A percentile compares a stretch with the other conserved stretches of the same genome.
Conservation (phyloP, 164 flowering plant species). For the Macadamia tetraphylla region DNA sequence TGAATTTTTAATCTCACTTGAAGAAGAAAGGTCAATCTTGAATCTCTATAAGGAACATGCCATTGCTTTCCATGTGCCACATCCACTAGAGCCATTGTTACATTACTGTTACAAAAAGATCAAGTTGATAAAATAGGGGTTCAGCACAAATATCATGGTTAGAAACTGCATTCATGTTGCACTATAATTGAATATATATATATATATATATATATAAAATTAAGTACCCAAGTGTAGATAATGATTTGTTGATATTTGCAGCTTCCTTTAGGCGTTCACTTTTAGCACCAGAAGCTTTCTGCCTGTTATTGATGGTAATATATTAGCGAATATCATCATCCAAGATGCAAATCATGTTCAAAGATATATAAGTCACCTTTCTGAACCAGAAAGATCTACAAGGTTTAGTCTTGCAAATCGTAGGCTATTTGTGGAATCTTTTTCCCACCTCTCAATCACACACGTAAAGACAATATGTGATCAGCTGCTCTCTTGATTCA, state of each 20-base stretch:
- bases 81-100: slow-evolving; percentile 89
- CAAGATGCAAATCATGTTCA: too few relatives aligned
- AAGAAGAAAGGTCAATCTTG: slow-evolving; percentile 95
- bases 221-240: slow-evolving; percentile 88
- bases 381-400: slow-evolving; percentile 85
- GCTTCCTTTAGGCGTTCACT: slow-evolving; percentile 99
- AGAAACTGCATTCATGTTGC: too few relatives aligned
- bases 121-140: neutral
- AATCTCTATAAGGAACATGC: slow-evolving; percentile 98
- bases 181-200: too few relatives aligned
- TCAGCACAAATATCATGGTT: too few relatives aligned
- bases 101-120: slow-evolving; percentile 50
- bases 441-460: neutral
- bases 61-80: slow-evolving; percentile 84
- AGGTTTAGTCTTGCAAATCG: too few relatives aligned
- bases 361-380: slow-evolving; percentile 47
- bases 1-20: slow-evolving; percentile 46
- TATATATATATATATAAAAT: neutral
- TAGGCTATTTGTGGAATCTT: too few relatives aligned
- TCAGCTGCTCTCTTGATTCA: slow-evolving; percentile 99
- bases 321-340: too few relatives aligned
- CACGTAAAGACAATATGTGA: slow-evolving; percentile 98
- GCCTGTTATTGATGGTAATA: slow-evolving; percentile 38
- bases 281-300: slow-evolving; percentile 98
- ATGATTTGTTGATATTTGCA: slow-evolving; percentile 94